Percentiles rank a stretch among this genome's conserved stretches.
phyloP scores from a whole-genome alignment of 2,329 filamentous ascomycete species.

The Penicillium sp. region DNA sequence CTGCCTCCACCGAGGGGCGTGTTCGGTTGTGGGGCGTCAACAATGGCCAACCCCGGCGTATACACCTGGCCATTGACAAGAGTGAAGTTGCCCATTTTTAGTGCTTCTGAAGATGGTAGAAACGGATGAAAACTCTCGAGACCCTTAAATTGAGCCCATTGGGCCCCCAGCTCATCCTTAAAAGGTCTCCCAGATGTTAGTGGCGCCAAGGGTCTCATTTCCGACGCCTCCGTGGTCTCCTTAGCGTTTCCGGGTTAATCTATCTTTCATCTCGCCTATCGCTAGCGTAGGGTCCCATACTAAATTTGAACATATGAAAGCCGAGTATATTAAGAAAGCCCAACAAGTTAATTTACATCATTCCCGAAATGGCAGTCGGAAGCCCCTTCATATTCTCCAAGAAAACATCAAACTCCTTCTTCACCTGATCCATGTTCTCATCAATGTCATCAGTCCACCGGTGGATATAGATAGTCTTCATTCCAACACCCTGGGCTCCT shows the following conservation, averaged over 20 bases:
- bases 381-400: conserved; percentile 23
- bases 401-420: conserved; percentile 43
- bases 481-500: conserved; percentile 49
- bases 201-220: conserved; percentile 3
- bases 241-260: conserved; percentile 16
- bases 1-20: conserved; percentile 63
- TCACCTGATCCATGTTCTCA: conserved; percentile 46
- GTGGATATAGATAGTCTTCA: conserved; percentile 54
- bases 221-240: conserved; percentile 9
- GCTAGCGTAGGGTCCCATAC: conserved; percentile 5
- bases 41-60: conserved; percentile 65
- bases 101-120: too few species aligned
- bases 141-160: too few species aligned
- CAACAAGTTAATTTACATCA: neutral
- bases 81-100: too few species aligned
- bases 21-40: conserved; percentile 64
- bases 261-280: conserved; percentile 10
- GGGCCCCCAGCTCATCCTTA: too few species aligned
- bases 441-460: conserved; percentile 54
- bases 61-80: conserved; percentile 61
- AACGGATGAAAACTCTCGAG: too few species aligned
- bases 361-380: conserved; percentile 6
- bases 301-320: neutral
- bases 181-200: too few species aligned
- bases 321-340: too few species aligned